Evolutionary conservation across 1,139 yeast genomes (phyloP).

Genomic region (Arxiozyma heterogenica): DNA sequence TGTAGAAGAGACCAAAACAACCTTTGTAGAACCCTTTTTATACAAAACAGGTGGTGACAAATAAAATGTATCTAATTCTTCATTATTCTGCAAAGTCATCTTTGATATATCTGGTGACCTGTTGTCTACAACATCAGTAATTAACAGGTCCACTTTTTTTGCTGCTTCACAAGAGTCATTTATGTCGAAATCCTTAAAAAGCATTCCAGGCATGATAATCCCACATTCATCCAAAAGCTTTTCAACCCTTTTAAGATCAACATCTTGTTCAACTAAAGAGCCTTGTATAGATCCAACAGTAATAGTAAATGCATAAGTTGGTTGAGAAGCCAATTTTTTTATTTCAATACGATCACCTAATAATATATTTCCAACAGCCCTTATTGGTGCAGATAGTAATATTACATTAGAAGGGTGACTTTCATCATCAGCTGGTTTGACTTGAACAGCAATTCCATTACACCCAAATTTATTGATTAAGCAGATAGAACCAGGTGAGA

Average conservation of each 20-base stretch:
- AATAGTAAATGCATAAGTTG: slow-evolving; percentile 38
- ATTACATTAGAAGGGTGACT: slow-evolving; percentile 39
- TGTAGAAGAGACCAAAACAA: slow-evolving; percentile 22
- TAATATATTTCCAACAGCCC: slow-evolving; percentile 49
- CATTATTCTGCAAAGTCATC: slow-evolving; percentile 17
- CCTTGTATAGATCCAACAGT: slow-evolving; percentile 29
- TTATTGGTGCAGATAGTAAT: slow-evolving; percentile 40
- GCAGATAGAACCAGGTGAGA: slow-evolving; percentile 48
- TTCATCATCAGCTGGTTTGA: slow-evolving; percentile 36
- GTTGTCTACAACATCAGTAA: slow-evolving; percentile 26
- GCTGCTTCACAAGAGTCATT: slow-evolving; percentile 15
- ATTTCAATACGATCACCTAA: slow-evolving; percentile 66
- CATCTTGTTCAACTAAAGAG: slow-evolving; percentile 15
- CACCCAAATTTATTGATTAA: slow-evolving; percentile 42
- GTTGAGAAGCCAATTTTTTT: slow-evolving; percentile 39
- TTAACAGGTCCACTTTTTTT: slow-evolving; percentile 25
- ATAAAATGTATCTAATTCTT: slow-evolving; percentile 15
- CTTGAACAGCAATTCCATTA: slow-evolving; percentile 41
- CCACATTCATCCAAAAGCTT: slow-evolving; percentile 44
- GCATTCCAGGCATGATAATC: slow-evolving; percentile 48
- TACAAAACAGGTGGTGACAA: slow-evolving; percentile 43
- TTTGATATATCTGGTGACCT: slow-evolving; percentile 32
- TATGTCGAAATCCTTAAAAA: slow-evolving; percentile 19
- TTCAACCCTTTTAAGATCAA: slow-evolving; percentile 28
- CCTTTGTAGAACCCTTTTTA: slow-evolving; percentile 34